Base-by-base conservation (phyloP, 1,284 basidiomycete genomes). In the Irpex sp. region DNA sequence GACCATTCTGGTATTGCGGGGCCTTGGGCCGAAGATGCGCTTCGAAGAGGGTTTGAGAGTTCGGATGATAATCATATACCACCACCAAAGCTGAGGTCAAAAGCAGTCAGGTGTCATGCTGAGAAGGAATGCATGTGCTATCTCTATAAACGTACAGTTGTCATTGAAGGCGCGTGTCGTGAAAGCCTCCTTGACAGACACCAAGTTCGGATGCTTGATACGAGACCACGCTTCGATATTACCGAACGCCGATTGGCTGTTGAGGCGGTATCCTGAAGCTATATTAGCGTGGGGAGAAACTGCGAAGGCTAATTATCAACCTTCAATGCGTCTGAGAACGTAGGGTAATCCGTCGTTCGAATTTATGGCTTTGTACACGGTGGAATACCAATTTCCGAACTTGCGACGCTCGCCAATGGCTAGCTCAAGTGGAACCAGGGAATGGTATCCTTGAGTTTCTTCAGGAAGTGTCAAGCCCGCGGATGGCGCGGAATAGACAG, bases 161-260 rank as follows among this genome's bases (percentile, higher is more conserved):
- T 98, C 97, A 64, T 89, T 88, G 76, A 99, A 99, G 0, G 93
- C 88, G 51, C 92, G 85, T 0, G 96, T 97, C 0, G 97, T 98
- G 78, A 99, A 99, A 0, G 97, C 97, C 76, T 99, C 97, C 56
- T 87, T 85, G 6, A 98, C 81, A 17, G 86, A 80, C 31, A 97
- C 87, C 66, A 99, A 91, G 70, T 87, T 89, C 0, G 97, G 96
- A 79, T 99, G 96, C 17, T 83, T 84, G 64, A 98, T 82, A 59
- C 86, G 83, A 1, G 89, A 86, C 97, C 97, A 99, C 17, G 88
- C 81, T 70, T 98, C 96, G 36, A 98, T 91, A 3, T 87, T 78
- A 5, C 80, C 79, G 71, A 98, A 97, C 1, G 96, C 96, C 7
- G 83, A 80, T 72, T 96, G 92, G 68, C 91, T 87, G 69, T 83